Conservation (phyloP, 106 monocot species). For the Agapanthus africanus region DNA sequence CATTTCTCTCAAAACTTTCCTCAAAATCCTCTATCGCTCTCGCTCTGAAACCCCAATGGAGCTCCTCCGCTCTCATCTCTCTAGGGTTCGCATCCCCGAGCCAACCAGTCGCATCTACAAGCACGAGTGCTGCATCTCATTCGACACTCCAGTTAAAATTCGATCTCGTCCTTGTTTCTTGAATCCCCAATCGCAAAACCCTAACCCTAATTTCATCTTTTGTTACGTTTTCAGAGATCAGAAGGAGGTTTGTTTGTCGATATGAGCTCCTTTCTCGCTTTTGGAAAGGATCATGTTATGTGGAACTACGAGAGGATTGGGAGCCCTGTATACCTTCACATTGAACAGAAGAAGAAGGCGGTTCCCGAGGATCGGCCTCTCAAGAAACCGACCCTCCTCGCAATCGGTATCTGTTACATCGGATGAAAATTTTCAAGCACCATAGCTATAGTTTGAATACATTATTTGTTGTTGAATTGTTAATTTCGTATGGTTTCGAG, state of each 20-base stretch:
- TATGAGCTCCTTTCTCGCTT: slow-evolving; percentile 76
- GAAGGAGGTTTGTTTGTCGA: slow-evolving; percentile 83
- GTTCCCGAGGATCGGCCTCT: slow-evolving; percentile 76
- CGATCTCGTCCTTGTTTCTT: background rate
- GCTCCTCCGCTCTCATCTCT: slow-evolving; percentile 69
- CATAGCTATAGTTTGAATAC: no score
- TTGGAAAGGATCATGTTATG: slow-evolving; percentile 71
- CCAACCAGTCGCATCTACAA: slow-evolving; percentile 89
- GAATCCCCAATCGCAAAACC: background rate
- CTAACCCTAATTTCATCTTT: slow-evolving; percentile 8
- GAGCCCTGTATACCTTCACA: slow-evolving; percentile 82
- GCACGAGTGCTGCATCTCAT: slow-evolving; percentile 94
- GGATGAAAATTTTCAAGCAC: no score
- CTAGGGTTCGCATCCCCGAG: slow-evolving; percentile 81
- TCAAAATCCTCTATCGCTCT: background rate
- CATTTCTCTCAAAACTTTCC: background rate
- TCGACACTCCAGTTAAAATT: slow-evolving; percentile 66
- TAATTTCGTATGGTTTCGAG: no score
- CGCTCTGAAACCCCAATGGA: slow-evolving; percentile 33
- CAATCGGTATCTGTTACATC: slow-evolving; percentile 64
- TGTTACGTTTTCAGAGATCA: slow-evolving; percentile 68
- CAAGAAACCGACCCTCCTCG: slow-evolving; percentile 90
- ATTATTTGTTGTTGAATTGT: no score
- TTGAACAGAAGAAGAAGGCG: slow-evolving; percentile 54
- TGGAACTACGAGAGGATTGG: slow-evolving; percentile 94